phyloP scores from a whole-genome alignment of 768 basidiomycete species.

The Suillus placidus region DNA sequence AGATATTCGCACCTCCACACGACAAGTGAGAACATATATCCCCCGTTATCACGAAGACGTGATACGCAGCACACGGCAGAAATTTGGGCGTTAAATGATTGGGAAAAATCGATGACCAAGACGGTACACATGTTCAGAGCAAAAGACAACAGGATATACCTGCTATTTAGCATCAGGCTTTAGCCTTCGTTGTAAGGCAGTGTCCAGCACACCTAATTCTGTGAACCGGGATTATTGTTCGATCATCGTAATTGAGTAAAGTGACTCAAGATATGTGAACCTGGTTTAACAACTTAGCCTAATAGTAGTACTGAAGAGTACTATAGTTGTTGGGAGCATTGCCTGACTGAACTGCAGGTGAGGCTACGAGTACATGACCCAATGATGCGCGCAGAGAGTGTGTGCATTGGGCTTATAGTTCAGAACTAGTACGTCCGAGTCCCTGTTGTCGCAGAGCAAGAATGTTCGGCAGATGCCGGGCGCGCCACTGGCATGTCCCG shows the following conservation, averaged over 20 bases:
- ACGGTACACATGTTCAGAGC: not conserved
- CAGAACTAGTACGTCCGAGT: no score
- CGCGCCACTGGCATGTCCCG: no score
- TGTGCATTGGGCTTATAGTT: not conserved
- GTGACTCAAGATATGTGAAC: not conserved
- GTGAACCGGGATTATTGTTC: not conserved
- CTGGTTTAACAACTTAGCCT: not conserved
- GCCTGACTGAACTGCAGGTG: not conserved
- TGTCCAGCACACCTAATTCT: not conserved
- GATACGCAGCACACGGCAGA: not conserved
- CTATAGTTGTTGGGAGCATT: not conserved
- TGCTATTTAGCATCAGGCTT: not conserved
- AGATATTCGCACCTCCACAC: not conserved
- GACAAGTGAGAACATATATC: not conserved
- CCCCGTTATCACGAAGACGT: not conserved
- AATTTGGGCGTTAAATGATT: not conserved
- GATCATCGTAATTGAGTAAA: not conserved
- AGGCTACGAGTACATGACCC: not conserved
- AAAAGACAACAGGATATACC: not conserved
- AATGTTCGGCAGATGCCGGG: not conserved
- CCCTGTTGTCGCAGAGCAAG: no score
- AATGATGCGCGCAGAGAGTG: not conserved
- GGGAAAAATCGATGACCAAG: not conserved
- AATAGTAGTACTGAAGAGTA: not conserved
- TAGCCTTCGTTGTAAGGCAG: not conserved